phyloP scores from a whole-genome alignment of 169 alveolate genomes.

The Eimeria necatrix region DNA sequence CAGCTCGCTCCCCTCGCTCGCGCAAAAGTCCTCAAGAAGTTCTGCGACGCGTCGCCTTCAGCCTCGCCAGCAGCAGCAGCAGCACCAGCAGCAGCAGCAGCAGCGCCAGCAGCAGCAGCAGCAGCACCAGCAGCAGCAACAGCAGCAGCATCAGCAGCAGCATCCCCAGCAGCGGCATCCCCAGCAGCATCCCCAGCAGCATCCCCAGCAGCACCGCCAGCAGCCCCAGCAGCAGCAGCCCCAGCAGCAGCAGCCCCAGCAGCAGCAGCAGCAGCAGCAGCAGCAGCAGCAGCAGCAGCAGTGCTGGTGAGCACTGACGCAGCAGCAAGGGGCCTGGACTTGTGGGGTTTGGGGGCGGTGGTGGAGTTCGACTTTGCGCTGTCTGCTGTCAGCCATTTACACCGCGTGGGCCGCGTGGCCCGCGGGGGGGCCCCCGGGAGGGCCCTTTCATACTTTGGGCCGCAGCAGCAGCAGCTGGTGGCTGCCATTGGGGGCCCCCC shows the following conservation, averaged over 20 bases:
- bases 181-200: too few relatives aligned
- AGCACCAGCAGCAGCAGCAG: neutral
- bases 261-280: neutral
- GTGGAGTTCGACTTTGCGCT: constrained; percentile 66
- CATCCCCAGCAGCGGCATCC: too few relatives aligned
- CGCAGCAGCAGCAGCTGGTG: constrained; percentile 34
- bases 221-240: too few relatives aligned
- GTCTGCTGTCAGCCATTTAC: constrained; percentile 50
- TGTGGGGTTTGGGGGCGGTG: neutral
- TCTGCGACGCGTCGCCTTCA: neutral
- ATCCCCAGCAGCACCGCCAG: too few relatives aligned
- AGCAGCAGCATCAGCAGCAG: neutral
- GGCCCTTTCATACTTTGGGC: constrained; percentile 15
- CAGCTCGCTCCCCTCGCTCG: constrained; percentile 19
- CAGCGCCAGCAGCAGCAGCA: neutral
- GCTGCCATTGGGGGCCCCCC: neutral
- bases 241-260: too few relatives aligned
- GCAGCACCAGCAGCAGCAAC: neutral
- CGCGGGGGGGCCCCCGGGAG: constrained; percentile 51
- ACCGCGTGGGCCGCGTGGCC: constrained; percentile 70
- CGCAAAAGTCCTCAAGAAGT: neutral
- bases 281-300: constrained; percentile 38
- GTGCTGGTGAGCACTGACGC: constrained; percentile 70
- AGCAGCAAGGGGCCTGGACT: constrained; percentile 63
- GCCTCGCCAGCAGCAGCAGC: neutral